A percentile compares a stretch with the other conserved stretches of the same genome.
Conservation (phyloP, 23 red algal genomes). For the Rhodosorus marinus region DNA sequence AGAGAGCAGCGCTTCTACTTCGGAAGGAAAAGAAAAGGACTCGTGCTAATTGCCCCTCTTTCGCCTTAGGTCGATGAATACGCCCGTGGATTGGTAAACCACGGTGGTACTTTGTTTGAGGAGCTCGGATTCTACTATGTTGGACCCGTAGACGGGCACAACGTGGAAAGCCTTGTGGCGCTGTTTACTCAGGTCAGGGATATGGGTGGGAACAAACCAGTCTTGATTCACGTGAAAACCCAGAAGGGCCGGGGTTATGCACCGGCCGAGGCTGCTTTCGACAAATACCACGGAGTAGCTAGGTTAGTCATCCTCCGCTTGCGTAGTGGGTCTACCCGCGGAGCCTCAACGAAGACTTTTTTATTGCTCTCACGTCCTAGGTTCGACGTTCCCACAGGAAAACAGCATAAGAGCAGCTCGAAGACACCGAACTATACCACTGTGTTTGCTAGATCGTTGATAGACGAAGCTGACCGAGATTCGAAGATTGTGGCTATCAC, state of each 20-base stretch:
- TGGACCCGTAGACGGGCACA: constrained; percentile 88
- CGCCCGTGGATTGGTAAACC: constrained; percentile 34
- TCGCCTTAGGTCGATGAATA: constrained; percentile 93
- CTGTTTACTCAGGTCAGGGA: constrained; percentile 86
- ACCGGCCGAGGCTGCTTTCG: constrained; percentile 78
- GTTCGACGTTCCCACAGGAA: constrained; percentile 74
- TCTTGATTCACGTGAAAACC: constrained; percentile 83
- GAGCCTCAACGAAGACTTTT: no score
- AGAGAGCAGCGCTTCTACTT: no score
- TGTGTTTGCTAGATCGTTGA: constrained; percentile 79
- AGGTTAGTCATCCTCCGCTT: no score
- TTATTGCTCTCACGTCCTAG: no score
- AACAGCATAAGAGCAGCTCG: constrained; percentile 37
- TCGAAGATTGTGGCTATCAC: constrained; percentile 91
- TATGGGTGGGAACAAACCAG: constrained; percentile 90
- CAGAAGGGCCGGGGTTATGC: constrained; percentile 91
- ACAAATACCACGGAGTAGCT: constrained; percentile 94
- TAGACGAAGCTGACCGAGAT: constrained; percentile 66
- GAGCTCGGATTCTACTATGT: constrained; percentile 98
- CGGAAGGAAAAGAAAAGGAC: no score
- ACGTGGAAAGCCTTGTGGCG: constrained; percentile 43
- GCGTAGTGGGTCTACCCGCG: no score
- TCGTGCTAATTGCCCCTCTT: no score
- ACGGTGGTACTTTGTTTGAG: constrained; percentile 75
- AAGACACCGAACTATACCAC: constrained; percentile 62